Percentiles rank a stretch among this genome's conserved stretches.
Evolutionary conservation across 192 early-diverging fungal genomes (phyloP).

Genomic region (Coemansia sp.): DNA sequence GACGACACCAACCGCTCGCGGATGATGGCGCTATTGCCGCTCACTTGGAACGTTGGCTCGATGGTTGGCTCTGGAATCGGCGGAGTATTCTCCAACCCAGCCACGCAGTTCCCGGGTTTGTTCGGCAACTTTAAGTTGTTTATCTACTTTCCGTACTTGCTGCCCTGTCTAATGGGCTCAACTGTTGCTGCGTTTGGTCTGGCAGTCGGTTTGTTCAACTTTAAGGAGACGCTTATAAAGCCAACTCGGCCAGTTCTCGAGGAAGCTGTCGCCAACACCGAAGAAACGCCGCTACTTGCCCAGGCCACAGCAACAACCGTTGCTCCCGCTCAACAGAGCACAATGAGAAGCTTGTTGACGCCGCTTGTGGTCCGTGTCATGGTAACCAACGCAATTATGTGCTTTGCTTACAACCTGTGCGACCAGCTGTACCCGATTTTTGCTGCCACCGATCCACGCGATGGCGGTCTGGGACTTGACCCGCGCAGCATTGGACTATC

Average conservation of each 20-base stretch:
- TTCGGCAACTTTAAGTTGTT: conserved; percentile 62
- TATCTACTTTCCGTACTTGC: conserved; percentile 69
- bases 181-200: conserved; percentile 60
- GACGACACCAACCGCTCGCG: conserved; percentile 71
- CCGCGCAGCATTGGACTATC: conserved; percentile 53
- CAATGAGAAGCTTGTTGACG: conserved; percentile 15
- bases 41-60: conserved; percentile 62
- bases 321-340: conserved; percentile 4
- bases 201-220: conserved; percentile 58
- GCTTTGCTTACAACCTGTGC: conserved; percentile 17
- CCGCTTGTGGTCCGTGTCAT: conserved; percentile 18
- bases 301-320: neutral
- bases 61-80: conserved; percentile 69
- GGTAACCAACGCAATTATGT: conserved; percentile 17
- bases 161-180: conserved; percentile 72
- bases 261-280: neutral
- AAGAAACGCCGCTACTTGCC: conserved; percentile 14
- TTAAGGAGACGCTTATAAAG: conserved; percentile 56
- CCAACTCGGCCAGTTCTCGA: neutral
- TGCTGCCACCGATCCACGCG: conserved; percentile 22
- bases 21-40: conserved; percentile 71
- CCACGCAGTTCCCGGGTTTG: conserved; percentile 56
- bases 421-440: conserved; percentile 44
- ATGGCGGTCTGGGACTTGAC: conserved; percentile 56
- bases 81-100: conserved; percentile 74